A percentile compares a stretch with the other conserved stretches of the same genome.
These are phyloP conservation scores for Metroxylon sagu DNA, from an alignment of 176 grass and related monocot species.

Conservation along the genomic window DNA sequence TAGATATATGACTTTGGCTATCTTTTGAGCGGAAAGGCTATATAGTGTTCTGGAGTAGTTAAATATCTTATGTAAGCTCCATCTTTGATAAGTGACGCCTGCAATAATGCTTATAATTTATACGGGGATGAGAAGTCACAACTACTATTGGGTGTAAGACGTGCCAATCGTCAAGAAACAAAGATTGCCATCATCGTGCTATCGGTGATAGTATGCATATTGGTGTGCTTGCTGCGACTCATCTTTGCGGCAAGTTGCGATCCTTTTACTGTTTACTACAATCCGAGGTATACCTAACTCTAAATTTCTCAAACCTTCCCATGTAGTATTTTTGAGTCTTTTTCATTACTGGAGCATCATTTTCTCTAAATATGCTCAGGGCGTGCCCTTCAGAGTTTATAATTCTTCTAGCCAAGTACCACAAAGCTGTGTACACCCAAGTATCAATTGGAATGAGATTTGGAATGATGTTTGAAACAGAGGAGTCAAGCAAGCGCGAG, in stretches of 20 bases:
- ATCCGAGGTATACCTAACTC: conserved; percentile 44
- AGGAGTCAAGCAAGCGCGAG: conserved; percentile 91
- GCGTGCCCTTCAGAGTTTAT: conserved; percentile 84
- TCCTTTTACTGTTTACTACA: conserved; percentile 93
- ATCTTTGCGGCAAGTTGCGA: conserved; percentile 71
- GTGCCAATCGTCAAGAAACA: conserved; percentile 50
- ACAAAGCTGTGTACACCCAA: conserved; percentile 71
- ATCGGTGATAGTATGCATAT: conserved; percentile 97
- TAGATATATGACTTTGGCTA: no score
- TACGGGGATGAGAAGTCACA: conserved; percentile 94
- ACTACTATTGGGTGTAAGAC: conserved; percentile 76
- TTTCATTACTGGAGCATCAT: neutral
- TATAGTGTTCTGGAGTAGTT: no score
- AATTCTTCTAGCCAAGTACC: conserved; percentile 66
- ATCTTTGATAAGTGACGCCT: no score
- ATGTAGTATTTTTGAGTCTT: conserved; percentile 2
- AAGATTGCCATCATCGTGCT: conserved; percentile 74
- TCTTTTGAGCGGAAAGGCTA: no score
- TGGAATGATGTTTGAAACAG: conserved; percentile 99
- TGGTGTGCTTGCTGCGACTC: conserved; percentile 93
- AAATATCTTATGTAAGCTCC: no score
- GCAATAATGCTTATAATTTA: neutral
- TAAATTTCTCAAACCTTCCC: no score
- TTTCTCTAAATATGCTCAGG: conserved; percentile 25
- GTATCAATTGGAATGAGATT: conserved; percentile 86